A percentile compares a stretch with the other conserved stretches of the same genome.
Conservation (phyloP, 2,329 filamentous ascomycete genomes). For the Cercospora brassicicola region DNA sequence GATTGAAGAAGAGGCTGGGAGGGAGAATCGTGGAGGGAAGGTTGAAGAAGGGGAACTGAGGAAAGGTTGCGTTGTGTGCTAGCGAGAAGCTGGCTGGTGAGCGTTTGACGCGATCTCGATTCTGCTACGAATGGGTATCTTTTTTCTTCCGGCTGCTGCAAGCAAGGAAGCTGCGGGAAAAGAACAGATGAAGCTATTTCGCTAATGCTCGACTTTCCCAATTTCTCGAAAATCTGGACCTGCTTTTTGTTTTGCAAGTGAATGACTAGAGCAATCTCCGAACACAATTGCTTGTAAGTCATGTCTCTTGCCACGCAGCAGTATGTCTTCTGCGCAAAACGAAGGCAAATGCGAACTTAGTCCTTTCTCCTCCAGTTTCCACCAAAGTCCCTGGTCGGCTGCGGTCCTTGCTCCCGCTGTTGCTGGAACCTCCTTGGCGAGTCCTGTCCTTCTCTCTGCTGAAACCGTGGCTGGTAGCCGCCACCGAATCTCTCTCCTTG, state of each 20-base stretch:
- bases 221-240: background rate
- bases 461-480: slow-evolving; percentile 6
- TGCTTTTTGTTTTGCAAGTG: background rate
- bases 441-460: slow-evolving; percentile 9
- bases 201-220: background rate
- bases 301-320: background rate
- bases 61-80: background rate
- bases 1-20: slow-evolving; percentile 8
- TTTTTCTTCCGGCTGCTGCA: background rate
- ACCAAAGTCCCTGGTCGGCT: slow-evolving; percentile 9
- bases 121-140: background rate
- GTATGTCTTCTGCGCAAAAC: background rate
- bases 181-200: background rate
- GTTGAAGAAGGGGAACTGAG: slow-evolving; percentile 17
- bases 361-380: slow-evolving; percentile 11
- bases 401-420: slow-evolving; percentile 6
- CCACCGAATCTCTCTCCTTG: slow-evolving; percentile 6
- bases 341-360: background rate
- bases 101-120: background rate
- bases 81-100: background rate
- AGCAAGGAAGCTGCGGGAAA: background rate
- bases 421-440: slow-evolving; percentile 7
- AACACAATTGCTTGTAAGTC: background rate
- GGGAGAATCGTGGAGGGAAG: slow-evolving; percentile 11
- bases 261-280: background rate